Conservation (phyloP, 176 grass and related monocot species). For the Saccharum spontaneum region DNA sequence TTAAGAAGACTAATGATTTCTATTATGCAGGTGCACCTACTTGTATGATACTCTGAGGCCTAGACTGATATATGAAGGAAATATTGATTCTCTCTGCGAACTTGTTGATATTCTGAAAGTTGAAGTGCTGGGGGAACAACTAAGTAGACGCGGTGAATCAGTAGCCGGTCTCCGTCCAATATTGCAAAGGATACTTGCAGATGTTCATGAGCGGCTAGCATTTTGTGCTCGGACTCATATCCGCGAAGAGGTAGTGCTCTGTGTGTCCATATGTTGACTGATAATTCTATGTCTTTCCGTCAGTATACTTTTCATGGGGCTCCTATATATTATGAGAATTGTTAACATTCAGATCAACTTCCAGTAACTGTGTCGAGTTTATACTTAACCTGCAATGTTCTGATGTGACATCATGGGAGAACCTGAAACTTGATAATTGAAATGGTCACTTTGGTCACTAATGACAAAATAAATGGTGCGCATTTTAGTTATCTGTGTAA, state of each 20-base stretch:
- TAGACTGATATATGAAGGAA: conserved; percentile 96
- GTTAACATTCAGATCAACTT: conserved; percentile 16
- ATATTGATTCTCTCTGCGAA: conserved; percentile 89
- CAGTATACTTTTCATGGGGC: not conserved
- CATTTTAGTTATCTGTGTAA: not conserved
- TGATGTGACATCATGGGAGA: conserved; percentile 1
- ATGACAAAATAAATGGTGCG: not conserved
- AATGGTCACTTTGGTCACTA: not conserved
- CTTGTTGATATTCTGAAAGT: conserved; percentile 94
- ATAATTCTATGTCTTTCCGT: not conserved
- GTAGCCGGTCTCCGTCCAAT: conserved; percentile 75
- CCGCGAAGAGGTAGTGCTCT: conserved; percentile 74
- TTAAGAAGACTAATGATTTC: conserved; percentile 8
- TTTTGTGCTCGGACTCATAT: conserved; percentile 97
- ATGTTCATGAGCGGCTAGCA: conserved; percentile 88
- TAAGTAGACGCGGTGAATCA: conserved; percentile 73
- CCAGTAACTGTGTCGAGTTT: not conserved
- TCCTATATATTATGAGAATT: not conserved
- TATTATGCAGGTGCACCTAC: conserved; percentile 74
- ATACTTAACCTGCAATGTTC: not conserved
- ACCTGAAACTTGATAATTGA: not conserved
- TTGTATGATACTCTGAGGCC: conserved; percentile 92
- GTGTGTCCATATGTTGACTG: not conserved
- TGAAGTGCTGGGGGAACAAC: conserved; percentile 88
- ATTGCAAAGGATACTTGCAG: conserved; percentile 89